Evolutionary conservation across 257 asterid genomes (phyloP).

Genomic region (Gynochthodes officinalis): DNA sequence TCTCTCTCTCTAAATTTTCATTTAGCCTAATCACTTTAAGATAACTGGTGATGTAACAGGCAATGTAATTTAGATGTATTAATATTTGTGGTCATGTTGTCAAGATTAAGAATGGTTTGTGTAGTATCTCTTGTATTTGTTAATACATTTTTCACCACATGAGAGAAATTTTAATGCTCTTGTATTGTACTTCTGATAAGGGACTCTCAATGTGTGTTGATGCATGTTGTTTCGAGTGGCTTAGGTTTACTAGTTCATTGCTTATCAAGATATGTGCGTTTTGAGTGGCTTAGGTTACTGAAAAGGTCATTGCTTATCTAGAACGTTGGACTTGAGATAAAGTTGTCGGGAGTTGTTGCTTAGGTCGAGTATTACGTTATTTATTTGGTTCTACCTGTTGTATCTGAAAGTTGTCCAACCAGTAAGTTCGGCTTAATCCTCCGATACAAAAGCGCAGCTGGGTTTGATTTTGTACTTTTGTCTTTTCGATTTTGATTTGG

Average conservation of each 20-base stretch:
- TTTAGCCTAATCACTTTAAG: conserved; percentile 31
- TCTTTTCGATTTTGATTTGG: too few relatives aligned
- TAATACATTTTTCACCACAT: conserved; percentile 21
- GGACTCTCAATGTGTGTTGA: not conserved
- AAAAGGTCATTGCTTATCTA: not conserved
- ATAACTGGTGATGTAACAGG: conserved; percentile 37
- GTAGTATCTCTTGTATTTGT: conserved; percentile 37
- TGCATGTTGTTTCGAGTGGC: not conserved
- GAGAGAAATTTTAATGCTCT: conserved; percentile 26
- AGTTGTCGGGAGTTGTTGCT: not conserved
- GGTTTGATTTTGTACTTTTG: too few relatives aligned
- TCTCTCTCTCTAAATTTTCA: conserved; percentile 19
- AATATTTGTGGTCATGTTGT: conserved; percentile 24
- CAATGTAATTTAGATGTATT: conserved; percentile 46
- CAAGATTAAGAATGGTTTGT: conserved; percentile 42
- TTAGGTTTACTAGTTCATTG: not conserved
- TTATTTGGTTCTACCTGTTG: not conserved
- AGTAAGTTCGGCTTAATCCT: too few relatives aligned
- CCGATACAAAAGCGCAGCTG: too few relatives aligned
- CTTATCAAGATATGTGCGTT: too few relatives aligned
- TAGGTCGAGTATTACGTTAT: too few relatives aligned
- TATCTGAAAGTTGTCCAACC: too few relatives aligned
- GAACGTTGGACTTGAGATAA: not conserved
- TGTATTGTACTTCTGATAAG: conserved; percentile 4
- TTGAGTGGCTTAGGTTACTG: too few relatives aligned